Base-by-base conservation (phyloP, 2,329 filamentous ascomycete species). In the Chrysoporthe cubensis region DNA sequence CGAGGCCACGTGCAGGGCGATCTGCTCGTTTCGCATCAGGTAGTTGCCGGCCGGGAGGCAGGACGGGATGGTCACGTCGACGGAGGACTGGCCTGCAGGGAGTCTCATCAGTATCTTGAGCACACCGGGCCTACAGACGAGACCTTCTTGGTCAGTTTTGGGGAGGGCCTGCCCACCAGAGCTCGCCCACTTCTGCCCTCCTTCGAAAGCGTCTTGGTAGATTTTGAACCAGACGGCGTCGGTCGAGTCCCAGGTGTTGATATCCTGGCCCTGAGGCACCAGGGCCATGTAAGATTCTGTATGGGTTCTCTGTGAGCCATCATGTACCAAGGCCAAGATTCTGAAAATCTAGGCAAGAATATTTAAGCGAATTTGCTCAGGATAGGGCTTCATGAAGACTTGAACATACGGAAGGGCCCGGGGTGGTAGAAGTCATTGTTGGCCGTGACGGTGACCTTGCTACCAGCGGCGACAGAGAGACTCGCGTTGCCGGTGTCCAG, bases 161-260 rank as follows among this genome's bases (percentile, higher is more conserved):
- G 50, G 21, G 18, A 54, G 50, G 21, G n/a, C 1, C 8, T 7
- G 52, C 64, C 32, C 58, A 69, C 67, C 65, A 14, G 61, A 67
- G 50, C 60, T 65, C 16, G 68, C 59, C 69, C 69, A 71, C 11
- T 65, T 68, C 54, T 67, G 65, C 48, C 65, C 52, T 18, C 65
- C 46, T 40, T 71, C 72, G 57, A 74, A 74, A 8, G 65, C 70
- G 57, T 74, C 73, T 67, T 74, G 72, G 71, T 76, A 77, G 50
- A 80, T 76, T 73, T 80, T 80, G 74, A 80, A 80, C 78, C 77
- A 80, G 34, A 76, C 75, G 4, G 72, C 68, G 13, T 77, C 78
- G 6, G 72, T 69, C 3, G 77, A 77, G 65, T 77, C 75, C 75
- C 76, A 80, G 18, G 68, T 73, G 26, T 74, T 71, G 14, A 75